A percentile compares a stretch with the other conserved stretches of the same genome.
phyloP scores from a whole-genome alignment of 176 grass and related monocot species.

The Rhynchospora pubera region DNA sequence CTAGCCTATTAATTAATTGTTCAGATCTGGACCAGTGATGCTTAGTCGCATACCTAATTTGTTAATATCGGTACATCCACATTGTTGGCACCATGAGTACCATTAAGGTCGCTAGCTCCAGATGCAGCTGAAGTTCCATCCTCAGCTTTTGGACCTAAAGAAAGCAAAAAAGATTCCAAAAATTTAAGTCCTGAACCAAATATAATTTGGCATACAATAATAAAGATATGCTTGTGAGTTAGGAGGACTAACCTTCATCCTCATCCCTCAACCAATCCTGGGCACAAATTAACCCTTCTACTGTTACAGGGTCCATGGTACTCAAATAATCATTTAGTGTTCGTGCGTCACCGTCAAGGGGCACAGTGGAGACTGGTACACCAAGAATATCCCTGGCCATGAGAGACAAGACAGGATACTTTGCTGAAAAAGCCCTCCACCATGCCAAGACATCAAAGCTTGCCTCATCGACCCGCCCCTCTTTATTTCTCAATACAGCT shows the following conservation, averaged over 20 bases:
- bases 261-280: slow-evolving; percentile 90
- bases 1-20: not conserved
- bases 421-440: slow-evolving; percentile 92
- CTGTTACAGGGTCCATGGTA: slow-evolving; percentile 56
- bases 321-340: slow-evolving; percentile 87
- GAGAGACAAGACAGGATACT: slow-evolving; percentile 83
- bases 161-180: not conserved
- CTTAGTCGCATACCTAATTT: slow-evolving; percentile 15
- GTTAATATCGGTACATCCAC: not conserved
- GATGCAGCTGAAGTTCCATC: not conserved
- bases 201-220: not conserved
- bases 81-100: slow-evolving; percentile 2
- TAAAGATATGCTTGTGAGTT: not conserved
- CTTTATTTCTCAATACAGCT: slow-evolving; percentile 75
- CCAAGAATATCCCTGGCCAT: slow-evolving; percentile 90
- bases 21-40: not conserved
- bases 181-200: not conserved
- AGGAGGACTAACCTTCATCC: slow-evolving; percentile 29
- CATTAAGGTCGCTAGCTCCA: not conserved
- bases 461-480: slow-evolving; percentile 42
- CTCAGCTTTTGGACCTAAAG: not conserved
- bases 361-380: slow-evolving; percentile 78
- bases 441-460: slow-evolving; percentile 86
- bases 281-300: slow-evolving; percentile 78
- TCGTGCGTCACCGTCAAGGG: slow-evolving; percentile 59